Evolutionary conservation across 1,139 yeast species (phyloP).

Genomic region (Protomyces macrosporus): DNA sequence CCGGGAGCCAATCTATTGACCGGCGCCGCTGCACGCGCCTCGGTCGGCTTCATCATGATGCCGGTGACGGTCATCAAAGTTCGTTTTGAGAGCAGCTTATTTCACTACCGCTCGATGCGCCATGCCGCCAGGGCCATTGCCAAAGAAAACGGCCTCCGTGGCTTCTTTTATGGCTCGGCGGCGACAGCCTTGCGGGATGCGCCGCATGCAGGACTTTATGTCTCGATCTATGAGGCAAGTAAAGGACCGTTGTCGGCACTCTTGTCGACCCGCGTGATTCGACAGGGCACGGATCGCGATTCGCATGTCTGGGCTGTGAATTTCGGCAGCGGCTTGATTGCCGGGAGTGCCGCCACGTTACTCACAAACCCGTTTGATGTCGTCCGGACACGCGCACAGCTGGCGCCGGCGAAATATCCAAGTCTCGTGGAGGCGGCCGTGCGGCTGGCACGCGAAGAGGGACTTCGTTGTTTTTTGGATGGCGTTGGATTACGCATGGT

Average conservation of each 20-base stretch:
- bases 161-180: constrained; percentile 80
- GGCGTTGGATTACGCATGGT: constrained; percentile 77
- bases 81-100: constrained; percentile 55
- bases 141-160: constrained; percentile 48
- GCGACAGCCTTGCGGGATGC: constrained; percentile 90
- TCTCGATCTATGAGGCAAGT: constrained; percentile 42
- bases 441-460: constrained; percentile 46
- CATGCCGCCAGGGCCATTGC: constrained; percentile 62
- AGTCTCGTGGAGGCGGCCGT: constrained; percentile 43
- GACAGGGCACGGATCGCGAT: neutral
- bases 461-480: constrained; percentile 60
- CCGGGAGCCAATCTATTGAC: constrained; percentile 64
- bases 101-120: constrained; percentile 59
- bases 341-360: constrained; percentile 77
- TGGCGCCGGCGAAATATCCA: constrained; percentile 38
- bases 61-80: constrained; percentile 95
- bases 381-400: constrained; percentile 83
- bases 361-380: constrained; percentile 95
- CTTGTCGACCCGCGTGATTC: constrained; percentile 10
- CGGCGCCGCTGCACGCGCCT: constrained; percentile 74
- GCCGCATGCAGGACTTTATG: constrained; percentile 92
- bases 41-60: constrained; percentile 88
- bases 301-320: constrained; percentile 54
- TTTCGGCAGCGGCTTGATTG: constrained; percentile 61
- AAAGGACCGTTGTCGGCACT: constrained; percentile 30